Conservation (phyloP, 495 filamentous ascomycete genomes). For the Tuber magnatum region DNA sequence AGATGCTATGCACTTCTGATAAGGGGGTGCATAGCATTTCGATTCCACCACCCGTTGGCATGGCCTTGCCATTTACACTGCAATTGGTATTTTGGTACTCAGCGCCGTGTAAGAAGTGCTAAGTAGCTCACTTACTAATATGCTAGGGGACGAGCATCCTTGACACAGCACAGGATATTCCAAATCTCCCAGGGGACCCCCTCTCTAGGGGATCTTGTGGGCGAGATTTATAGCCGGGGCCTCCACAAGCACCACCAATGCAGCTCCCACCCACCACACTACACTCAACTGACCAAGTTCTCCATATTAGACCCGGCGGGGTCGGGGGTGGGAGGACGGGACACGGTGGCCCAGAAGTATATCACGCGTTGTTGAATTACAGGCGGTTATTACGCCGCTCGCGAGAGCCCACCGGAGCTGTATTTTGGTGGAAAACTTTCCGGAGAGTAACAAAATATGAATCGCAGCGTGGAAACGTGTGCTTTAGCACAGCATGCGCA, state of each 20-base stretch:
- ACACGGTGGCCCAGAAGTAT: not conserved
- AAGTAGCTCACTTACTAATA: not conserved
- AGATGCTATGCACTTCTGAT: no score
- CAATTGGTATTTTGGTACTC: not conserved
- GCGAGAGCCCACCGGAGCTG: not conserved
- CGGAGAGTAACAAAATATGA: not conserved
- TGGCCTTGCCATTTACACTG: not conserved
- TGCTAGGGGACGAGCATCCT: not conserved
- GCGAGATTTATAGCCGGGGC: no score
- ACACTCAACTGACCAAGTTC: not conserved
- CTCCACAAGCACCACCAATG: not conserved
- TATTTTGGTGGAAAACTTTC: not conserved
- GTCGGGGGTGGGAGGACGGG: not conserved
- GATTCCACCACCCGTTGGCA: not conserved
- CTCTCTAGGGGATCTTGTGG: not conserved
- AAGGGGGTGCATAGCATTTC: no score
- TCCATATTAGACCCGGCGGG: not conserved
- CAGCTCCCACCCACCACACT: not conserved
- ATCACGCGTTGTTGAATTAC: no score
- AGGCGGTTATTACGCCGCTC: not conserved
- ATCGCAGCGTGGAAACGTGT: not conserved
- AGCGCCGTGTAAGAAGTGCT: not conserved
- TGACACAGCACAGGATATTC: not conserved
- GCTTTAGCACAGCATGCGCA: no score
- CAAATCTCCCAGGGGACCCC: not conserved